Evolutionary conservation across 441 rosid genomes (phyloP), one percentile per base, ranked within the genome.

Genomic region (Brassica balearica): DNA sequence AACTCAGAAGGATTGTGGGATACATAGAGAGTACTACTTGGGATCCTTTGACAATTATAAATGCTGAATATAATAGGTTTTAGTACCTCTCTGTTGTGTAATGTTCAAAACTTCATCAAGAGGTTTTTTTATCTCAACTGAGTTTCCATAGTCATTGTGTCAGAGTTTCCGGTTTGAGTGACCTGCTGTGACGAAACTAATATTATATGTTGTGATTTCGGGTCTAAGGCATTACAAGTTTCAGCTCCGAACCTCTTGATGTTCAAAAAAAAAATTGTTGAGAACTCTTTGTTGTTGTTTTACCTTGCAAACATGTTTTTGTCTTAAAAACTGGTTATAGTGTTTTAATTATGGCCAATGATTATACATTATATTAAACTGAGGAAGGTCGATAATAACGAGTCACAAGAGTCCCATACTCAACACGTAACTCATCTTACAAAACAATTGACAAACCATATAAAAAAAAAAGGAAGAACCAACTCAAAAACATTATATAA

Each of bases 1-100:
- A 90, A 86, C 73, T 92, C 11, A 87, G 97, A 81, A 89, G 70
- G 85, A 87, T 94, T 66, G 97, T 94, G 71, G 96, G 23, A 55
- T 17, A 15, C 60, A 55, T 55, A 55, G 0, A 55, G 10, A 17
- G 60, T 55, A 15, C 60, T 6, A 55, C 23, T 17, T 55, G 60
- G 60, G 60, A 55, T 55, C 60, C 60, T 55, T 8, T 55, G 60
- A 3, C 60, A 0, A 55, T 55, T 55, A 55, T 14, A 55, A 55
- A 55, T 55, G 22, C 59, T 65, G 72, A 22, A 9, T 58, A 5
- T 61, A 60, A 59, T 67, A 27, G 20, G 38, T 5, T 69, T 22
- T 34, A 15, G 7, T 69, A 76, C 41, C 25, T 14, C 19, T 68
- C 59, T 62, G 70, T 51, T 68, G 74, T 79, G 65, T 22, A 32